Base-by-base conservation (phyloP, 495 filamentous ascomycete genomes). In the Talaromyces liani region DNA sequence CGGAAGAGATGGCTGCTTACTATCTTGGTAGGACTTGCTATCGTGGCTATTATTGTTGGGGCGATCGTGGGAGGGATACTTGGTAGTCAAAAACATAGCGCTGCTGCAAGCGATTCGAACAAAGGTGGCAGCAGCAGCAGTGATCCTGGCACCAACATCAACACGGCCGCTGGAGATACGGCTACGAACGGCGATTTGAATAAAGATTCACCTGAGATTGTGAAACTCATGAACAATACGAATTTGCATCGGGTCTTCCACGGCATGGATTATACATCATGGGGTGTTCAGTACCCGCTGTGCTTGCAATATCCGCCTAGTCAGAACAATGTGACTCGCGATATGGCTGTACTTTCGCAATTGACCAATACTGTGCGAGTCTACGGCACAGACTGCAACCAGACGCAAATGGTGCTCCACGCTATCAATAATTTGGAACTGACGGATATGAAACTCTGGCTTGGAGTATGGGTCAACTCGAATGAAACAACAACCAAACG, bases 311-410 rank as follows among this genome's bases (percentile, higher is more conserved):
- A 87, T 68, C 90, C 90, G 5, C 89, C 93, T 0, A 89, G 85
- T 4, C 94, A 97, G 72, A 96, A 97, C 77, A 97, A 97, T 68
- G 81, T 98, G 67, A 98, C 94, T 6, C 85, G 89, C 45, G 94
- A 98, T 69, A 76, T 98, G 60, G 94, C 94, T 25, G 88, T 97
- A 9, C 84, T 98, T 18, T 92, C 91, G 4, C 92, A 97, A 71
- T 80, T 98, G 34, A 97, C 92, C 62, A 92, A 96, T 72, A 88
- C 84, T 2, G 82, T 98, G 51, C 90, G 93, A 1, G 82, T 98
- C 14, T 98, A 98, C 72, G 94, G 94, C 25, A 97, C 91, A 16
- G 94, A 98, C 75, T 98, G 94, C 82, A 97, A 98, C 72, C 93
- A 97, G 74, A 97, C 94, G 0, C 86, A 96, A 71, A 92, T 98